phyloP scores from a whole-genome alignment of 1,139 yeast genomes.

The Pichia kudriavzevii region DNA sequence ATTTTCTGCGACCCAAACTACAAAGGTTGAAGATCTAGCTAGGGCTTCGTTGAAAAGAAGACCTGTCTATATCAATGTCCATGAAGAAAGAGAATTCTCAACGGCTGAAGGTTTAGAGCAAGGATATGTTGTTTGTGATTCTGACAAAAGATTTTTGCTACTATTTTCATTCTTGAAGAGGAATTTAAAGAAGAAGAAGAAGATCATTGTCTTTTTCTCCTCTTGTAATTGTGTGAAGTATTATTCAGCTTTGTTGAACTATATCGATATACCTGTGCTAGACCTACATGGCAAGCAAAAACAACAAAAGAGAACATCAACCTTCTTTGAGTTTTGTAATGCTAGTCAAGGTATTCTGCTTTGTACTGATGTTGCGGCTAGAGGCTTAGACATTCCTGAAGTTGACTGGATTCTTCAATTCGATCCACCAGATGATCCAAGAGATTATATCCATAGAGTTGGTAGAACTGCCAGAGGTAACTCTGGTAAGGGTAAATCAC shows the following conservation, averaged over 20 bases:
- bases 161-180: constrained; percentile 89
- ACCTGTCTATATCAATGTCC: constrained; percentile 92
- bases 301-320: constrained; percentile 95
- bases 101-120: constrained; percentile 97
- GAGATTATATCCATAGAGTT: constrained; percentile 95
- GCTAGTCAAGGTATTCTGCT: constrained; percentile 89
- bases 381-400: constrained; percentile 95
- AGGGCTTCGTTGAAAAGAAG: constrained; percentile 93
- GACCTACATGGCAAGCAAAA: constrained; percentile 97
- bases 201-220: constrained; percentile 86
- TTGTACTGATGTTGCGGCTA: constrained; percentile 97
- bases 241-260: constrained; percentile 88
- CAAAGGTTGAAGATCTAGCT: constrained; percentile 96
- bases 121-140: constrained; percentile 95
- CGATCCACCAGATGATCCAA: constrained; percentile 98
- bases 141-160: constrained; percentile 85
- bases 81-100: constrained; percentile 70
- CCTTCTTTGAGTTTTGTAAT: constrained; percentile 95
- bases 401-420: constrained; percentile 97
- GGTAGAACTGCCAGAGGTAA: constrained; percentile 98
- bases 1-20: constrained; percentile 97
- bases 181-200: constrained; percentile 87
- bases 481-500: constrained; percentile 81
- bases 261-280: constrained; percentile 91
- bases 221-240: constrained; percentile 96